These are phyloP conservation scores for Camelina laxa DNA, from an alignment of 345 rosid species.

Conservation along the genomic window DNA sequence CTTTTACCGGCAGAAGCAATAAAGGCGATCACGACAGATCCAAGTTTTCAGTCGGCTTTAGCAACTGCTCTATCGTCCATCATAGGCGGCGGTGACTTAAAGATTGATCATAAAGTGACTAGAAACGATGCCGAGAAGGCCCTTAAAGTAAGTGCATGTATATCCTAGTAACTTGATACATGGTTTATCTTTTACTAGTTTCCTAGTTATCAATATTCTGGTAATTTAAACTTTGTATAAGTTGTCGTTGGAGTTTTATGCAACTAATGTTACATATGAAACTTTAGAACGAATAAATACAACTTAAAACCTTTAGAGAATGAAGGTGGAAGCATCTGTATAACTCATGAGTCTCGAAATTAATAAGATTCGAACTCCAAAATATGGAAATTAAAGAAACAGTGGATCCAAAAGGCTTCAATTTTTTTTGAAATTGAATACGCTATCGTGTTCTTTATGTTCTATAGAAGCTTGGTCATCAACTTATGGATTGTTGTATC, in stretches of 20 bases:
- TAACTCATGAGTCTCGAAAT: neutral
- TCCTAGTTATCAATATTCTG: conserved; percentile 14
- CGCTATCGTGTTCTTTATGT: neutral
- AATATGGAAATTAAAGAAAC: neutral
- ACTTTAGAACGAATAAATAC: neutral
- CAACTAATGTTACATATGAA: conserved; percentile 37
- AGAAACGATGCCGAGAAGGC: conserved; percentile 35
- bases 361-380: neutral
- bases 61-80: conserved; percentile 77
- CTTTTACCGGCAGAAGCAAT: conserved; percentile 52
- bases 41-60: conserved; percentile 79
- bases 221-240: conserved; percentile 1
- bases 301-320: neutral
- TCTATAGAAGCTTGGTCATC: neutral
- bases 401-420: neutral
- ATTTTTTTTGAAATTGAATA: neutral
- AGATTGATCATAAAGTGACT: conserved; percentile 32
- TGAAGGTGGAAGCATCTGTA: neutral
- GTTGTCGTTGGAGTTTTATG: conserved; percentile 29
- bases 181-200: conserved; percentile 27
- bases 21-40: conserved; percentile 76
- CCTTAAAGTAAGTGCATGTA: conserved; percentile 23
- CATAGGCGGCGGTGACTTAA: conserved; percentile 45
- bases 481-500: neutral
- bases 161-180: neutral